These are phyloP conservation scores for Croton laevigatus DNA, from an alignment of 441 rosid genomes.

Conservation along the genomic window DNA sequence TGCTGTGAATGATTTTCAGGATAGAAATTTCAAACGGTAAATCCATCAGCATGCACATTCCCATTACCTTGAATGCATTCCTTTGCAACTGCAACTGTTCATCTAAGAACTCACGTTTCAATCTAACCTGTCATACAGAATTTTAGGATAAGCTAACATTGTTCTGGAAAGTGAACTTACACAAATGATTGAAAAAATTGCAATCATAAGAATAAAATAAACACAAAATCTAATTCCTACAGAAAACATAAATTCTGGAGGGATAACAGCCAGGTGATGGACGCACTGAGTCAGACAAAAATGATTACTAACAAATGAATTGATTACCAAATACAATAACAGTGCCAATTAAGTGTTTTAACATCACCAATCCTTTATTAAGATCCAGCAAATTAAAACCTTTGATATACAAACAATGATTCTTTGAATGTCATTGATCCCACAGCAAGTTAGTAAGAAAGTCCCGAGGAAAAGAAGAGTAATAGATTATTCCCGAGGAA, in stretches of 20 bases:
- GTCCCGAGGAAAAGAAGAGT: background rate
- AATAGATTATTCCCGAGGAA: conserved; percentile 17
- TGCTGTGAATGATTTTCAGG: background rate
- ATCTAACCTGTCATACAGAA: conserved; percentile 56
- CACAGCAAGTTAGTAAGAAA: background rate
- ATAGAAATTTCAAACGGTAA: conserved; percentile 8
- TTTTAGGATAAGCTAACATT: conserved; percentile 17
- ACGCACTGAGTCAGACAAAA: too few relatives aligned
- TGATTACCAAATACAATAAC: background rate
- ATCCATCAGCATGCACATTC: conserved; percentile 22
- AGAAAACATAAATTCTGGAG: background rate
- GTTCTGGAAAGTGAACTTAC: background rate
- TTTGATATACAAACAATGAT: background rate
- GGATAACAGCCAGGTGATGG: background rate
- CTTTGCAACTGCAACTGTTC: conserved; percentile 37
- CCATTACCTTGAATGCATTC: conserved; percentile 54
- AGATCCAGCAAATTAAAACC: background rate
- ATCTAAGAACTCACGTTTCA: conserved; percentile 92
- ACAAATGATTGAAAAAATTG: background rate
- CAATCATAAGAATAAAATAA: background rate
- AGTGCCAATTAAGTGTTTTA: background rate
- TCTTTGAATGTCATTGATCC: background rate
- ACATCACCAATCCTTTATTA: background rate
- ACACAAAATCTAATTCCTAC: background rate
- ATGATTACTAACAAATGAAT: too few relatives aligned